Percentiles rank a stretch among this genome's conserved stretches.
These are phyloP conservation scores for Ophiognomonia clavigignenti-juglandacearum DNA, from an alignment of 2,329 filamentous ascomycete species.

Conservation along the genomic window DNA sequence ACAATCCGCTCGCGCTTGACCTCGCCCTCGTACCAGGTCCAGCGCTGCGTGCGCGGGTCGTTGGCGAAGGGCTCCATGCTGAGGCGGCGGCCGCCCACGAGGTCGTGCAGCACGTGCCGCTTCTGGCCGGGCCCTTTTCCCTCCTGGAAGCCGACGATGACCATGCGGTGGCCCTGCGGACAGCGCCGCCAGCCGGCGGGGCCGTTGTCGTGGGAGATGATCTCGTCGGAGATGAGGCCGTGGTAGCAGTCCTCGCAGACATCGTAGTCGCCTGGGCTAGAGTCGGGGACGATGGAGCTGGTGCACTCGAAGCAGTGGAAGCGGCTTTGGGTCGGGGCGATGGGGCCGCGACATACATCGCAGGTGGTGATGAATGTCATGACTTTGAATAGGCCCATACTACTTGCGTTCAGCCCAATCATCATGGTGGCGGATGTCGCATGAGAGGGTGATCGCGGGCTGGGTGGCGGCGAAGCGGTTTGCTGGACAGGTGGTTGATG, in stretches of 20 bases:
- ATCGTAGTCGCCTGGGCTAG: constrained; percentile 72
- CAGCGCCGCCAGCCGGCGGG: constrained; percentile 80
- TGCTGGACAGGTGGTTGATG: constrained; percentile 41
- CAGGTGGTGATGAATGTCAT: constrained; percentile 72
- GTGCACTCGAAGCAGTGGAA: constrained; percentile 79
- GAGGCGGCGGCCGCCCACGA: constrained; percentile 73
- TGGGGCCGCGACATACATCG: constrained; percentile 70
- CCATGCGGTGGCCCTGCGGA: constrained; percentile 76
- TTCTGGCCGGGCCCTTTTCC: constrained; percentile 59
- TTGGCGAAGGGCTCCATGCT: constrained; percentile 47
- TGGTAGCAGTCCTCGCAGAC: constrained; percentile 77
- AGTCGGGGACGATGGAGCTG: constrained; percentile 40
- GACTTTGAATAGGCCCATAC: constrained; percentile 56
- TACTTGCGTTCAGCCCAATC: constrained; percentile 39
- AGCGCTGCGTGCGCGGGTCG: constrained; percentile 38
- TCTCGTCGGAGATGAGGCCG: constrained; percentile 55
- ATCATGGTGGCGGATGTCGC: constrained; percentile 43
- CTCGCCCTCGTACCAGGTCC: constrained; percentile 42
- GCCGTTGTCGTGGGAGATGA: constrained; percentile 71
- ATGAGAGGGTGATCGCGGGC: constrained; percentile 36
- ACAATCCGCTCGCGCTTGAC: constrained; percentile 42
- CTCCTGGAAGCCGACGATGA: constrained; percentile 70
- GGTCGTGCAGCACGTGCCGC: constrained; percentile 62
- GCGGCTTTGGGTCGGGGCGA: constrained; percentile 63
- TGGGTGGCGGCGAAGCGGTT: constrained; percentile 30